These are phyloP conservation scores for Erythrophleum ivorense DNA, from an alignment of 331 rosid genomes.

Conservation along the genomic window DNA sequence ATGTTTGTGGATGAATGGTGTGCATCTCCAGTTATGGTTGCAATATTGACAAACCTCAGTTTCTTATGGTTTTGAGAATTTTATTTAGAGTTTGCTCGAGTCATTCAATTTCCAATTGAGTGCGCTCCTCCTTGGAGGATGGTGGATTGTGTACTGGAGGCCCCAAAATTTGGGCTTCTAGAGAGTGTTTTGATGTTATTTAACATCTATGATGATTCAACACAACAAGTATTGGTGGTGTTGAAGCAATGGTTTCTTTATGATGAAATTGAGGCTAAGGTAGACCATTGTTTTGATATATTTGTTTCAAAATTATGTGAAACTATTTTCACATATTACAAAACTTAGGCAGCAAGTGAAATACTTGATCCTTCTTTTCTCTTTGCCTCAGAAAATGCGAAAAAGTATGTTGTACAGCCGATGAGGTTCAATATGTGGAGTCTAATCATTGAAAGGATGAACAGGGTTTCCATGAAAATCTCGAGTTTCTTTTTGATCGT, in stretches of 20 bases:
- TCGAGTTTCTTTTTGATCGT: slow-evolving; percentile 94
- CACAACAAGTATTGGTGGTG: slow-evolving; percentile 89
- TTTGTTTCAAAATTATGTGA: slow-evolving; percentile 87
- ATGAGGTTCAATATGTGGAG: slow-evolving; percentile 83
- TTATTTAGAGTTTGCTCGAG: slow-evolving; percentile 95
- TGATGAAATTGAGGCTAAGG: slow-evolving; percentile 99
- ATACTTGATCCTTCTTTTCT: slow-evolving; percentile 92
- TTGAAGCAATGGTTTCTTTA: slow-evolving; percentile 95
- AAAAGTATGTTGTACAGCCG: slow-evolving; percentile 83
- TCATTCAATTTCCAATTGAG: slow-evolving; percentile 97
- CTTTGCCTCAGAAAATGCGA: slow-evolving; percentile 91
- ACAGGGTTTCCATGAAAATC: slow-evolving; percentile 85
- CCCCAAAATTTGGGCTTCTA: slow-evolving; percentile 83
- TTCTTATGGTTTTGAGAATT: slow-evolving; percentile 99
- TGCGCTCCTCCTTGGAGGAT: slow-evolving; percentile 99
- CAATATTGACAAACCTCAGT: slow-evolving; percentile 91
- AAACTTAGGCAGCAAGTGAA: slow-evolving; percentile 99
- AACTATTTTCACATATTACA: slow-evolving; percentile 78
- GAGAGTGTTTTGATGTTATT: slow-evolving; percentile 93
- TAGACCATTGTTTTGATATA: slow-evolving; percentile 95
- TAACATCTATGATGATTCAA: slow-evolving; percentile 93
- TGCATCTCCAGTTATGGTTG: slow-evolving; percentile 66
- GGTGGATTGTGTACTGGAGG: slow-evolving; percentile 92
- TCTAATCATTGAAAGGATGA: slow-evolving; percentile 82
- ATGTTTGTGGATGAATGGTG: no score